Conservation (phyloP, 2,329 filamentous ascomycete genomes). For the Xenoacremonium recifei region DNA sequence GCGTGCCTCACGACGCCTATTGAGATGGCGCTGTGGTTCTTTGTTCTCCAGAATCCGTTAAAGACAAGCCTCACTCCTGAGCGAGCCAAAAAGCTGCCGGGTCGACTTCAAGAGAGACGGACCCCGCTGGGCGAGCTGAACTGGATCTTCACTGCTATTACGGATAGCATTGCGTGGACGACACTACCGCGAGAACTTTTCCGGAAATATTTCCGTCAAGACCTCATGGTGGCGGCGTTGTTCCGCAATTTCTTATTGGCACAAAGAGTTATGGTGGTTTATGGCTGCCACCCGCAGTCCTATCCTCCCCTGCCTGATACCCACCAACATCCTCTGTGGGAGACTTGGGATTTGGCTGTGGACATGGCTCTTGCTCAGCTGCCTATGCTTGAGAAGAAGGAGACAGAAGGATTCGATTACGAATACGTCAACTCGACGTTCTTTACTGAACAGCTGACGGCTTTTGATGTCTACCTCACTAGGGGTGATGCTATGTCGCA, state of each 20-base stretch:
- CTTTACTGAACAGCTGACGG: slow-evolving; percentile 94
- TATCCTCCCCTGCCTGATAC: slow-evolving; percentile 91
- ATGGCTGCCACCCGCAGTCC: slow-evolving; percentile 92
- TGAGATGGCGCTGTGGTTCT: slow-evolving; percentile 95
- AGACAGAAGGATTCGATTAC: slow-evolving; percentile 71
- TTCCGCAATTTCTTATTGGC: slow-evolving; percentile 95
- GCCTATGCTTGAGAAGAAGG: slow-evolving; percentile 78
- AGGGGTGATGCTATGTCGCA: slow-evolving; percentile 78
- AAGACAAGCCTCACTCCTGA: slow-evolving; percentile 70
- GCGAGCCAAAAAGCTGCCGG: slow-evolving; percentile 84
- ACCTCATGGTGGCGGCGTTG: slow-evolving; percentile 97
- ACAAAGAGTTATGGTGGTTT: slow-evolving; percentile 93
- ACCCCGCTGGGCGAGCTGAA: slow-evolving; percentile 95
- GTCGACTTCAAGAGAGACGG: slow-evolving; percentile 85
- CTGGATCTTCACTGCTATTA: slow-evolving; percentile 99
- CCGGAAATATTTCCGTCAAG: slow-evolving; percentile 94
- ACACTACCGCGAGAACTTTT: slow-evolving; percentile 86
- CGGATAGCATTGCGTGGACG: slow-evolving; percentile 98
- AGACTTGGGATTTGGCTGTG: slow-evolving; percentile 95
- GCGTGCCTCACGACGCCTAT: slow-evolving; percentile 96
- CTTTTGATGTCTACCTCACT: slow-evolving; percentile 91
- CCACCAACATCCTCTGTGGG: slow-evolving; percentile 92
- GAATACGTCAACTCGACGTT: slow-evolving; percentile 94
- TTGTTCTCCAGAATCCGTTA: slow-evolving; percentile 86
- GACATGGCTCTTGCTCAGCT: slow-evolving; percentile 92